phyloP scores from a whole-genome alignment of 805 yeast genomes.

The Candida xyloterini region DNA sequence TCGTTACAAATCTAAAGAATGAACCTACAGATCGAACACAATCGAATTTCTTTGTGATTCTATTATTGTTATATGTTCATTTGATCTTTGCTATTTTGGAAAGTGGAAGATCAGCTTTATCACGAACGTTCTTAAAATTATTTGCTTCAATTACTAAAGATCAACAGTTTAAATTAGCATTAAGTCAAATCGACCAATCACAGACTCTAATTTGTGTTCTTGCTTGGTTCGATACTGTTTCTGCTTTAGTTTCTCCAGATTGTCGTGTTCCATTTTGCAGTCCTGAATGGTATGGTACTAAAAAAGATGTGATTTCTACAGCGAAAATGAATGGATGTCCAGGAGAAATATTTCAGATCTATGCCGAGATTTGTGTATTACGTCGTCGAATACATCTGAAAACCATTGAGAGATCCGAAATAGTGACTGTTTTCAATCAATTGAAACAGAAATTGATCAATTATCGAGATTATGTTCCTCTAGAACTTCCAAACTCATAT shows the following conservation, averaged over 20 bases:
- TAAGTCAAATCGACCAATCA: slow-evolving; percentile 47
- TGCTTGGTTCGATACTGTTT: slow-evolving; percentile 59
- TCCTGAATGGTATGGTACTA: slow-evolving; percentile 51
- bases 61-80: slow-evolving; percentile 53
- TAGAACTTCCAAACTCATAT: slow-evolving; percentile 23
- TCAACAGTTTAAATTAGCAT: slow-evolving; percentile 39
- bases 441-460: slow-evolving; percentile 37
- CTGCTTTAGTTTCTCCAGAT: slow-evolving; percentile 55
- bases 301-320: slow-evolving; percentile 42
- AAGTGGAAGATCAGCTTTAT: slow-evolving; percentile 51
- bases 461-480: slow-evolving; percentile 47
- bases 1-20: slow-evolving; percentile 38
- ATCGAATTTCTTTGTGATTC: slow-evolving; percentile 44
- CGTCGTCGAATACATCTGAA: slow-evolving; percentile 17
- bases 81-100: slow-evolving; percentile 51
- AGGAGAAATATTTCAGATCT: slow-evolving; percentile 49
- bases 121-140: slow-evolving; percentile 46
- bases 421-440: slow-evolving; percentile 21
- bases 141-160: slow-evolving; percentile 50
- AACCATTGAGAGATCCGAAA: slow-evolving; percentile 2
- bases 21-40: slow-evolving; percentile 36
- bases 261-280: slow-evolving; percentile 53
- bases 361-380: slow-evolving; percentile 43
- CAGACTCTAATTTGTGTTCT: slow-evolving; percentile 48
- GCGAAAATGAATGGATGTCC: slow-evolving; percentile 60